These are phyloP conservation scores for Metschnikowia peoriensis DNA, from an alignment of 805 yeast genomes.

Conservation along the genomic window DNA sequence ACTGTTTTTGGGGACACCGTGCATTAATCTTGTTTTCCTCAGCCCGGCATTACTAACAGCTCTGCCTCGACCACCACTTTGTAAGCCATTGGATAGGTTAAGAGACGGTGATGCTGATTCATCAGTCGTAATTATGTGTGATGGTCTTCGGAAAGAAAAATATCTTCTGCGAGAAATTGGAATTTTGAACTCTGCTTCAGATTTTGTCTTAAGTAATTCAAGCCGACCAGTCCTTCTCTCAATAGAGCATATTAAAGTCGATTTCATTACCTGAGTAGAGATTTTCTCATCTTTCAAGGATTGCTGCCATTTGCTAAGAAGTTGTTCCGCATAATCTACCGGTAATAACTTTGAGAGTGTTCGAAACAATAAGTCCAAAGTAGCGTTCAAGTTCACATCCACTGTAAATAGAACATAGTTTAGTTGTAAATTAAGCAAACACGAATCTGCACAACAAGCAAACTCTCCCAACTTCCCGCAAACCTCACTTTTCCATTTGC, in stretches of 20 bases:
- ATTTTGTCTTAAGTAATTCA: conserved; percentile 34
- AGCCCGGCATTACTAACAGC: no score
- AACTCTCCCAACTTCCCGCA: conserved; percentile 25
- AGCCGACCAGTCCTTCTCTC: conserved; percentile 36
- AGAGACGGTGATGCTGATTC: not conserved
- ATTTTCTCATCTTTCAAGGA: not conserved
- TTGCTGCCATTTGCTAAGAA: not conserved
- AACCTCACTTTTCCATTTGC: conserved; percentile 33
- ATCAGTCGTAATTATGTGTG: not conserved
- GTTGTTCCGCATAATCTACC: not conserved
- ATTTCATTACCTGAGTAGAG: not conserved
- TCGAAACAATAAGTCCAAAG: conserved; percentile 19
- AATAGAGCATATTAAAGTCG: conserved; percentile 32
- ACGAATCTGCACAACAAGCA: conserved; percentile 25
- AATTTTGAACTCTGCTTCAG: conserved; percentile 22
- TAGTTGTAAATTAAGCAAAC: conserved; percentile 36
- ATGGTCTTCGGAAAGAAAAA: not conserved
- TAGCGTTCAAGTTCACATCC: conserved; percentile 27
- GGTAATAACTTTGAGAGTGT: not conserved
- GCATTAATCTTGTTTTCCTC: not conserved
- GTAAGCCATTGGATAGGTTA: not conserved
- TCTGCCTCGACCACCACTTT: no score
- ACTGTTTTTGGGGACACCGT: not conserved
- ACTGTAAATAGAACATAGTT: conserved; percentile 37
- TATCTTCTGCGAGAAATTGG: not conserved